phyloP scores from a whole-genome alignment of 2,329 filamentous ascomycete genomes.

The Periconia sp. region DNA sequence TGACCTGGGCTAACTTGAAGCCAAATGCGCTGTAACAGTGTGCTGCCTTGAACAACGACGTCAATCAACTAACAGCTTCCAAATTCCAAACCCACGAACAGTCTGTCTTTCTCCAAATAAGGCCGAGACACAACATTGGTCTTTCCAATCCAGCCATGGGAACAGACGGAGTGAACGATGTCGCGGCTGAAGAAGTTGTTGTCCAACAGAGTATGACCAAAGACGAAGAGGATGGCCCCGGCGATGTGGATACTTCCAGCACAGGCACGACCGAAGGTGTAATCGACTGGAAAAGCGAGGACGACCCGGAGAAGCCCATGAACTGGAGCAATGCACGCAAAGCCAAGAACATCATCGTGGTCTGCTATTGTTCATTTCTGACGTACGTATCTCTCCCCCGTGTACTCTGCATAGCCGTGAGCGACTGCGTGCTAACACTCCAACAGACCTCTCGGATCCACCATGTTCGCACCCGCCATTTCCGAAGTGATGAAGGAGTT shows the following conservation, averaged over 20 bases:
- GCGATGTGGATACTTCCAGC: neutral
- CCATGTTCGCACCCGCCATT: slow-evolving; percentile 28
- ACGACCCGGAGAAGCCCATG: slow-evolving; percentile 30
- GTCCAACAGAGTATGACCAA: neutral
- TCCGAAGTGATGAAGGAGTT: slow-evolving; percentile 22
- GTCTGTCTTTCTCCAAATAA: neutral
- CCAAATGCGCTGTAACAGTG: too few species aligned
- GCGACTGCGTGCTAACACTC: neutral
- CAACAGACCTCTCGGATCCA: slow-evolving; percentile 25
- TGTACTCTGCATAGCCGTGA: neutral
- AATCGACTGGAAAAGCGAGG: slow-evolving; percentile 15
- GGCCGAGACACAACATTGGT: neutral
- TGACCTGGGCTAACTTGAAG: too few species aligned
- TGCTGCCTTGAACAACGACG: too few species aligned
- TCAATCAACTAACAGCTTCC: too few species aligned
- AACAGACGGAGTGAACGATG: too few species aligned
- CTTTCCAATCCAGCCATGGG: neutral
- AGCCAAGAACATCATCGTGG: slow-evolving; percentile 22
- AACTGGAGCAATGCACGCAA: slow-evolving; percentile 28
- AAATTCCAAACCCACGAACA: too few species aligned
- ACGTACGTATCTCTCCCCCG: slow-evolving; percentile 16
- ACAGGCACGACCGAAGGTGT: neutral
- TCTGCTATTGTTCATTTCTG: slow-evolving; percentile 29
- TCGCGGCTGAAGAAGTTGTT: neutral
- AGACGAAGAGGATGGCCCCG: neutral